These are phyloP conservation scores for Candida krabiensis DNA, from an alignment of 805 yeast species.

Conservation along the genomic window DNA sequence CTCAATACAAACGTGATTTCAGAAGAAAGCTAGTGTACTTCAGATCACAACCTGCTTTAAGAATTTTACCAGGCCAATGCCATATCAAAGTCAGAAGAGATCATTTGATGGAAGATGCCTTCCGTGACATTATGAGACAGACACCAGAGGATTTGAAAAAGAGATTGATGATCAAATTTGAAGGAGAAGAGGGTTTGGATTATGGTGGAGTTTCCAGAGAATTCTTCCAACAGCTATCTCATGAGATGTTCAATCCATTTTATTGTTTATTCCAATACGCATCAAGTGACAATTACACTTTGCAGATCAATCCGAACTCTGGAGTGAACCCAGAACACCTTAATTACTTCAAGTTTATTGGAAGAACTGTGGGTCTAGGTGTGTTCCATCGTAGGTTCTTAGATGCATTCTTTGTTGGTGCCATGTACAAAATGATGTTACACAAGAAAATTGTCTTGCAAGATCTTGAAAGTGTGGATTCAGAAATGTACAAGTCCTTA, in stretches of 20 bases:
- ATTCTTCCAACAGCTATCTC: constrained; percentile 92
- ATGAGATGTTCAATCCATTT: constrained; percentile 98
- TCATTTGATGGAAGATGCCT: constrained; percentile 95
- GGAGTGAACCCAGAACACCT: constrained; percentile 97
- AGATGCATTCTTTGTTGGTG: constrained; percentile 98
- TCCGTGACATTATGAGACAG: constrained; percentile 98
- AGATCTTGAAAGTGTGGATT: constrained; percentile 99
- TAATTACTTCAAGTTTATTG: constrained; percentile 96
- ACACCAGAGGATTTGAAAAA: constrained; percentile 98
- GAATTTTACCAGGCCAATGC: constrained; percentile 98
- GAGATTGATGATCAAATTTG: constrained; percentile 96
- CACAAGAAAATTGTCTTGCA: constrained; percentile 91
- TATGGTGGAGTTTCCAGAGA: constrained; percentile 99
- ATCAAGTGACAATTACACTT: constrained; percentile 95
- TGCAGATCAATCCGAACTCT: constrained; percentile 96
- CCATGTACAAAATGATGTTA: constrained; percentile 96
- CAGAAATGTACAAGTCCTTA: constrained; percentile 91
- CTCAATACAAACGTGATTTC: constrained; percentile 98
- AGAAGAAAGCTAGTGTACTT: constrained; percentile 96
- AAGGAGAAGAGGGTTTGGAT: constrained; percentile 99
- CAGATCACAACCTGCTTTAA: constrained; percentile 96
- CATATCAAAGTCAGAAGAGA: constrained; percentile 97
- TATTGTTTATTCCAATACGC: constrained; percentile 97
- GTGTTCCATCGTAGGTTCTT: constrained; percentile 97
- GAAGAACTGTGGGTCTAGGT: constrained; percentile 97